Conservation (phyloP, 1,284 basidiomycete species). For the Sutorius eximius region DNA sequence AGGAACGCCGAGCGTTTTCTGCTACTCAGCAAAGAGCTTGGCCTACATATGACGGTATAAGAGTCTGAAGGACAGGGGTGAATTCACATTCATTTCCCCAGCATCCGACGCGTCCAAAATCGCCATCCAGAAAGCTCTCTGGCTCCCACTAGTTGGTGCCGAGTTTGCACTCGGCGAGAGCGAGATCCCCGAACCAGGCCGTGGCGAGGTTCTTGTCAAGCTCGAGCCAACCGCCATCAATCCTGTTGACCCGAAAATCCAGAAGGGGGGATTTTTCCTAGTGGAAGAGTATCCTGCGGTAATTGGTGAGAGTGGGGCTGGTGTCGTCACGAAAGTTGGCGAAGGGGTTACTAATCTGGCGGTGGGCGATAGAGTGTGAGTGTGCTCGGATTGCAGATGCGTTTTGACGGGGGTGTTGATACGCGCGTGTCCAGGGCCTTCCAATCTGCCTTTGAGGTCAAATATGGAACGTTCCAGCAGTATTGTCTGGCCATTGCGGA, state of each 20-base stretch:
- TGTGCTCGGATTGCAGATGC: not conserved
- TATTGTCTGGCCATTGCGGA: conserved; percentile 40
- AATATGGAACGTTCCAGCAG: conserved; percentile 41
- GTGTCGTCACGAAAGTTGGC: conserved; percentile 15
- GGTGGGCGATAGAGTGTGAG: conserved; percentile 20
- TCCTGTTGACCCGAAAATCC: conserved; percentile 14
- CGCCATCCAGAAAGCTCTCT: conserved; percentile 21
- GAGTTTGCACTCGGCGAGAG: conserved; percentile 10
- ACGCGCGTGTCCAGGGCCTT: conserved; percentile 9
- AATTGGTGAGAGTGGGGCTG: conserved; percentile 20
- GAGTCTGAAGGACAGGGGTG: not conserved
- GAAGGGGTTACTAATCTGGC: conserved; percentile 14
- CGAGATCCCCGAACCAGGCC: conserved; percentile 15
- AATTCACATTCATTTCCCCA: not conserved
- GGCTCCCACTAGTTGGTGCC: conserved; percentile 13
- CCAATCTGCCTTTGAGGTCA: not conserved
- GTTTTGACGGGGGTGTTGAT: not conserved
- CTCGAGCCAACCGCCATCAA: conserved; percentile 20
- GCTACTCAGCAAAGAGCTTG: not conserved
- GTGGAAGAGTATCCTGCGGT: conserved; percentile 14
- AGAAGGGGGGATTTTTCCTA: not conserved
- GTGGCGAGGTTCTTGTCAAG: conserved; percentile 19
- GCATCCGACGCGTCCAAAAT: not conserved
- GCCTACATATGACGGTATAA: not conserved
- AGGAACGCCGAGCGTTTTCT: not conserved